phyloP scores from a whole-genome alignment of 805 yeast species.

The Yarrowia sp. region DNA sequence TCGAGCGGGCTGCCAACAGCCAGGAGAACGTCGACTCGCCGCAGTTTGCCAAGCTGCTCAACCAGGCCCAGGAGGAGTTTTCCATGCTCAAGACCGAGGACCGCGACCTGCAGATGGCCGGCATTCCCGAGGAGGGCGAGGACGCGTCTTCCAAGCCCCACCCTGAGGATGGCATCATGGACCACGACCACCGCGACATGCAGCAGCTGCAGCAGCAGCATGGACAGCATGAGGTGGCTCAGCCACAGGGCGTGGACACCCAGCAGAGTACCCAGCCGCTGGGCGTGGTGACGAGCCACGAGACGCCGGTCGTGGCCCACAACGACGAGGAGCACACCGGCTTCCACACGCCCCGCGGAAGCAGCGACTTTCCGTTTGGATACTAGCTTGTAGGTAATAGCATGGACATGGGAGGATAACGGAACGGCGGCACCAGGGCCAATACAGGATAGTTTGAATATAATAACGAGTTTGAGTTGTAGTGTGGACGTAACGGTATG shows the following conservation, averaged over 20 bases:
- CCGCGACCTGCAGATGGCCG: not conserved
- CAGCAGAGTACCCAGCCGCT: not conserved
- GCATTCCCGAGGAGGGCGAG: constrained; percentile 23
- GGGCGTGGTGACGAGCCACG: constrained; percentile 11
- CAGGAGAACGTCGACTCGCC: constrained; percentile 19
- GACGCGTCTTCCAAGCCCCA: too few relatives aligned
- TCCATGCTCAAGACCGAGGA: constrained; percentile 24
- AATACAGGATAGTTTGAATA: too few relatives aligned
- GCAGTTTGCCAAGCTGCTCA: constrained; percentile 24
- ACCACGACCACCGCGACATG: constrained; percentile 1
- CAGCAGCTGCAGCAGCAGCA: not conserved
- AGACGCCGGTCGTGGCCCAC: constrained; percentile 3
- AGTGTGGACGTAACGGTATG: too few relatives aligned
- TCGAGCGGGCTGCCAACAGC: constrained; percentile 24
- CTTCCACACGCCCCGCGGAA: constrained; percentile 24
- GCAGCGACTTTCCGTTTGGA: constrained; percentile 24
- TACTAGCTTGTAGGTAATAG: constrained; percentile 23
- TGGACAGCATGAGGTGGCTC: constrained; percentile 6
- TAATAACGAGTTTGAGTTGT: too few relatives aligned
- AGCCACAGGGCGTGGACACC: not conserved
- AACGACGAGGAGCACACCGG: constrained; percentile 24
- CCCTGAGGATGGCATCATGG: constrained; percentile 19
- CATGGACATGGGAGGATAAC: constrained; percentile 18
- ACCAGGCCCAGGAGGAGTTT: constrained; percentile 24
- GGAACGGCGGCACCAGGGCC: too few relatives aligned